Evolutionary conservation across 1,284 basidiomycete genomes (phyloP).

Genomic region (Tranzscheliella williamsii): DNA sequence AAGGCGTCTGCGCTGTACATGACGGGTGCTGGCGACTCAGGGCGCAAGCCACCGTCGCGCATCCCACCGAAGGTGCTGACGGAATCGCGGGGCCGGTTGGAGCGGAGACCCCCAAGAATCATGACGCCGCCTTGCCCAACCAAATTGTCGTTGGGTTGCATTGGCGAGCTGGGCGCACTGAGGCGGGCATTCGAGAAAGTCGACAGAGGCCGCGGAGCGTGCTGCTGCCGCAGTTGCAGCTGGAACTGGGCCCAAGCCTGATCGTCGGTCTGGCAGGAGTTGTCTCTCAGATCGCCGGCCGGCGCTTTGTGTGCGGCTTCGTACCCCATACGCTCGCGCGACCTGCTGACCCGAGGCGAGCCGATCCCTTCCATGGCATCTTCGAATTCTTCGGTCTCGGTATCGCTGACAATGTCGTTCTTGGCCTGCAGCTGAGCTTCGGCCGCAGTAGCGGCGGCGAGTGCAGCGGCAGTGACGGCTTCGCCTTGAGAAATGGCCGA

Average conservation of each 20-base stretch:
- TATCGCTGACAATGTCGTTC: constrained; percentile 25
- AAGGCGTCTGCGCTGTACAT: constrained; percentile 42
- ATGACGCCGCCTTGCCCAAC: constrained; percentile 29
- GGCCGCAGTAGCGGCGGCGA: constrained; percentile 25
- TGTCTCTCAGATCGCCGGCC: constrained; percentile 36
- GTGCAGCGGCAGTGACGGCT: constrained; percentile 28
- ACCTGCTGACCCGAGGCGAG: constrained; percentile 3
- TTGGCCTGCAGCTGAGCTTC: constrained; percentile 26
- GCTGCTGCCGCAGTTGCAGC: constrained; percentile 4
- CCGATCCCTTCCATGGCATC: constrained; percentile 9
- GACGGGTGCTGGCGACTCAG: constrained; percentile 29
- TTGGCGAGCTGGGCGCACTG: constrained; percentile 6
- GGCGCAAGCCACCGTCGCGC: constrained; percentile 5
- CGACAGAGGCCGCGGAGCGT: constrained; percentile 2
- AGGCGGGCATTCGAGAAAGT: no score
- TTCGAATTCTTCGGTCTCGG: constrained; percentile 34
- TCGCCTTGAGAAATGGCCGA: constrained; percentile 21
- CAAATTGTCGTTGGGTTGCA: constrained; percentile 14
- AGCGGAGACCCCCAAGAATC: constrained; percentile 26
- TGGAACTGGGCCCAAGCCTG: constrained; percentile 32
- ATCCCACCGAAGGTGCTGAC: constrained; percentile 42
- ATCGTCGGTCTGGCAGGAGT: constrained; percentile 46
- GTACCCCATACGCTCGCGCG: not conserved
- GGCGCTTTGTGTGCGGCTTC: not conserved
- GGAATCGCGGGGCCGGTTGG: constrained; percentile 27